Percentiles rank a stretch among this genome's conserved stretches.
phyloP scores from a whole-genome alignment of 2,329 filamentous ascomycete species.

The Aspergillus calidoustus region DNA sequence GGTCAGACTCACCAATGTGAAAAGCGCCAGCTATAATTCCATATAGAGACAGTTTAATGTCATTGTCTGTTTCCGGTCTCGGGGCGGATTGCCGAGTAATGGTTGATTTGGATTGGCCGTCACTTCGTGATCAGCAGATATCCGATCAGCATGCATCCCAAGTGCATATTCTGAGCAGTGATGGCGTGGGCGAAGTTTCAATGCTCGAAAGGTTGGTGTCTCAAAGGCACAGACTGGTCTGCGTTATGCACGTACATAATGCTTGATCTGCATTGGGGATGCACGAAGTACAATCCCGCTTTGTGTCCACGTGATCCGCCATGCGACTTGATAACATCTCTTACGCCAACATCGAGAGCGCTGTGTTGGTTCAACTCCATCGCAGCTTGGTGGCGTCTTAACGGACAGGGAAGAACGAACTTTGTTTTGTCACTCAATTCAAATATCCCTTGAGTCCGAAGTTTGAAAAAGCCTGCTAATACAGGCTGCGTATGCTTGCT shows the following conservation, averaged over 20 bases:
- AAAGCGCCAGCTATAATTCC: constrained; percentile 62
- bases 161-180: constrained; percentile 58
- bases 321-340: no score
- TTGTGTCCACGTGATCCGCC: no score
- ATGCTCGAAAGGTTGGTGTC: constrained; percentile 52
- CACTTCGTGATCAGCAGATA: constrained; percentile 50
- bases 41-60: constrained; percentile 47
- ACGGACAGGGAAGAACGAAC: no score
- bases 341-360: no score
- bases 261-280: constrained; percentile 53
- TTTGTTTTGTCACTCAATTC: no score
- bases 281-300: constrained; percentile 50
- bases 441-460: no score
- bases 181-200: constrained; percentile 42
- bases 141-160: constrained; percentile 59
- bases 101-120: constrained; percentile 63
- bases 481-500: no score
- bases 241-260: constrained; percentile 45
- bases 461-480: no score
- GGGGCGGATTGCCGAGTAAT: constrained; percentile 60
- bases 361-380: constrained; percentile 41
- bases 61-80: constrained; percentile 58
- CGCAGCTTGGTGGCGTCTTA: constrained; percentile 22
- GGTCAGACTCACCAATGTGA: constrained; percentile 49
- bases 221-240: constrained; percentile 55